Conservation (phyloP, 2,329 filamentous ascomycete species). For the Biscogniauxia mediterranea region DNA sequence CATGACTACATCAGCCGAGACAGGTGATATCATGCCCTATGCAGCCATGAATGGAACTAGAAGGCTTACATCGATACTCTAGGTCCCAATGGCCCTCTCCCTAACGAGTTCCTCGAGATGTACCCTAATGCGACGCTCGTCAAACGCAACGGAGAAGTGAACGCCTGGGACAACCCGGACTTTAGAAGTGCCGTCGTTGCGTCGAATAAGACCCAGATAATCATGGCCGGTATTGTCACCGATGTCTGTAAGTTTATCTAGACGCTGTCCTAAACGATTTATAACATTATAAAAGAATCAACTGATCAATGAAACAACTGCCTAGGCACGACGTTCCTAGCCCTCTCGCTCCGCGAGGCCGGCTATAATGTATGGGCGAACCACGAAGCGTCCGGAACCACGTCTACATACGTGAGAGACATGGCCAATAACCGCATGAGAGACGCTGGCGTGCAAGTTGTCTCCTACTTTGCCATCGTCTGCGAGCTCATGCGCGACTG, state of each 20-base stretch:
- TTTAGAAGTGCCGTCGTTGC: slow-evolving; percentile 66
- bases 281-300: background rate
- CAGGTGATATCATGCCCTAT: slow-evolving; percentile 31
- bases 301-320: background rate
- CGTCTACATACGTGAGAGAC: slow-evolving; percentile 57
- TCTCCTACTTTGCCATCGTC: slow-evolving; percentile 61
- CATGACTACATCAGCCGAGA: slow-evolving; percentile 67
- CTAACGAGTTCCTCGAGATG: slow-evolving; percentile 66
- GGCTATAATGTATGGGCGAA: slow-evolving; percentile 75
- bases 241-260: slow-evolving; percentile 69
- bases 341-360: slow-evolving; percentile 66
- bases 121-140: slow-evolving; percentile 67
- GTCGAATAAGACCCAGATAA: slow-evolving; percentile 66
- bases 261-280: slow-evolving; percentile 19
- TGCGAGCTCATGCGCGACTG: slow-evolving; percentile 72
- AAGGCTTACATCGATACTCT: background rate
- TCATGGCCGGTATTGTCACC: slow-evolving; percentile 70
- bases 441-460: slow-evolving; percentile 62
- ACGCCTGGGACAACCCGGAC: slow-evolving; percentile 73
- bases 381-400: slow-evolving; percentile 68
- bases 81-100: slow-evolving; percentile 70
- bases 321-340: slow-evolving; percentile 63
- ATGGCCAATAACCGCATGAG: slow-evolving; percentile 67
- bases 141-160: slow-evolving; percentile 67
- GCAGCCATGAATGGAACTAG: background rate